Base-by-base conservation (phyloP, 768 basidiomycete species). In the Tricholoma flavovirens region DNA sequence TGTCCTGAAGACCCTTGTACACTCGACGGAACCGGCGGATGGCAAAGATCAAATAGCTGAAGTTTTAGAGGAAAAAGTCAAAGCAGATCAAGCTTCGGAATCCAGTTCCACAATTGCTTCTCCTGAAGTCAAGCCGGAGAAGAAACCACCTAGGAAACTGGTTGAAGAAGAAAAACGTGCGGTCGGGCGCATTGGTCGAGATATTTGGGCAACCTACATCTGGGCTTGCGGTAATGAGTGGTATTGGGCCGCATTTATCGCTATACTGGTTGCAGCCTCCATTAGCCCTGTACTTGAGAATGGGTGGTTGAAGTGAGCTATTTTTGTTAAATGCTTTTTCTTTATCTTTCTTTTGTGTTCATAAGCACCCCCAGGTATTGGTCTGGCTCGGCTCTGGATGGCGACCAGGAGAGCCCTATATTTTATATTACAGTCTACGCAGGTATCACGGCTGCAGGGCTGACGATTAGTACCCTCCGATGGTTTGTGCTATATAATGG, bases 111-210 rank as follows among this genome's bases (percentile, higher is more conserved):
- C 68, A 26, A 45, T 63, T 53, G 56, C 60, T 64, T 58, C 45
- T 52, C 14, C 51, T 21, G 58, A 64, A 29, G 30, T 74, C 75
- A 46, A 78, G 32, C 63, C 64, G 15, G 69, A 71, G 55, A 82
- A 77, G 64, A 88, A 84, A 64, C 65, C 77, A 1, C 88, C 93
- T 0, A 78, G 91, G 36, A 95, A 94, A 67, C 78, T 95, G 45
- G 74, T 95, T 6, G 93, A 96, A 62, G 90, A 91, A 63, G 89
- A 90, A 67, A 82, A 80, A 58, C 79, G 89, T n/a, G 88, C 86
- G 1, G 82, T 83, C 40, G 89, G 89, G 4, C 77, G 85, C 48
- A 88, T 92, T 53, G 71, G 79, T 49, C 71, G 76, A 56, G 80
- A 82, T 38, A 81, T 90, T 21, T 92, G 88, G 89, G 62, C 70